Evolutionary conservation across 202 grass and related monocot species (phyloP), one percentile per base, ranked within the genome.

Genomic region (Setaria viridis): DNA sequence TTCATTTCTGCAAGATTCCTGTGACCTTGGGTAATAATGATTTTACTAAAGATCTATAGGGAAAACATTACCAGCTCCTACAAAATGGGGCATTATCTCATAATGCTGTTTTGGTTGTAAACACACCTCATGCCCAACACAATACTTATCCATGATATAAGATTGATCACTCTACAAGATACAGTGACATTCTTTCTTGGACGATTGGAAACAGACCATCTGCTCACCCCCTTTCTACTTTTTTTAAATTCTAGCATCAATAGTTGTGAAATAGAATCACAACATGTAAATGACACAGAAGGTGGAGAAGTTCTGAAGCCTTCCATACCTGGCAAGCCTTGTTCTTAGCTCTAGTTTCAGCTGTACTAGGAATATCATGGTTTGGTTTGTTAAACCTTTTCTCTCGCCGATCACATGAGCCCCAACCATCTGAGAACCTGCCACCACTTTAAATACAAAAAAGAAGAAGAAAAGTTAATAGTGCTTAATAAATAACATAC

Each of bases 331-430:
- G 95, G 68, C 93, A 91, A 86, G 95, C 91, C 91, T 95, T 98
- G 84, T 98, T 95, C 87, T 98, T 98, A 79, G 95, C 95, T 82
- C 93, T 86, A 35, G 95, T 98, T 92, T 98, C 93, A 82, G 95
- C 95, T 80, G 95, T 98, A 82, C 95, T 95, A 43, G 95, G 95
- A 68, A 98, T 92, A 81, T 98, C 93, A 89, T 89, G 88, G 80
- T 95, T 98, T 82, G 93, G 86, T 66, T 95, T 95, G 85, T 88
- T 89, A 82, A 98, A 95, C 58, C 78, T 94, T 75, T 95, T 95
- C 67, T 95, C 93, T 32, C 72, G 87, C 20, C 80, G 85, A 45
- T 98, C 95, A 74, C 93, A 95, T 25, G 95, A 98, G 71, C 93
- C 95, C 93, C 93, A 98, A 25, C 89, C 95, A 60, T 98, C 93